Conservation (phyloP, 257 asterid genomes). For the Solanum etuberosum region DNA sequence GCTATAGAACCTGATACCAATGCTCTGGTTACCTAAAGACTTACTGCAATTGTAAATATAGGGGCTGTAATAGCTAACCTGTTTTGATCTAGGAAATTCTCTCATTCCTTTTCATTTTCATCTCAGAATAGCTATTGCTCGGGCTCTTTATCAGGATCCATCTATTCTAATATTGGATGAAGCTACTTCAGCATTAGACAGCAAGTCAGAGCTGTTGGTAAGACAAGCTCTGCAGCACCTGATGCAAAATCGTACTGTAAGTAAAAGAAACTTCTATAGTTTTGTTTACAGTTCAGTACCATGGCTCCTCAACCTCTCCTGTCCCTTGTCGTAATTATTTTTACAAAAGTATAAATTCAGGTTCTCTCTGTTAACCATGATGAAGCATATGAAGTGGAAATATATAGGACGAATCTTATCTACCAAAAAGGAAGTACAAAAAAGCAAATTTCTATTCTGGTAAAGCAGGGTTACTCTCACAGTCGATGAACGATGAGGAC, state of each 20-base stretch:
- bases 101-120: not conserved
- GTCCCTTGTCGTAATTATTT: not conserved
- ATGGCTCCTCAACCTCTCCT: not conserved
- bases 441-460: not conserved
- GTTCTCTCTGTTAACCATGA: not conserved
- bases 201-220: slow-evolving; percentile 74
- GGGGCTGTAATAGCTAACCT: not conserved
- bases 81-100: not conserved
- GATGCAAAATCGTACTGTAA: slow-evolving; percentile 79
- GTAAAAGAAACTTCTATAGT: slow-evolving; percentile 1
- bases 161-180: slow-evolving; percentile 87
- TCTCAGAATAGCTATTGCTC: slow-evolving; percentile 80
- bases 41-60: not conserved
- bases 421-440: not conserved
- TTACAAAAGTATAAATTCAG: not conserved
- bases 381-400: not conserved
- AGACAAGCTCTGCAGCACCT: slow-evolving; percentile 78
- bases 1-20: not conserved
- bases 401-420: not conserved
- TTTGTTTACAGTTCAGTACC: not conserved
- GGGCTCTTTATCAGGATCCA: slow-evolving; percentile 87
- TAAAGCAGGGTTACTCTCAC: not conserved
- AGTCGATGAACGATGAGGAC: not conserved
- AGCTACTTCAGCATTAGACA: slow-evolving; percentile 93
- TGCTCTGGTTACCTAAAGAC: not conserved